Conservation (phyloP, 257 asterid species). For the Solanum habrochaites region DNA sequence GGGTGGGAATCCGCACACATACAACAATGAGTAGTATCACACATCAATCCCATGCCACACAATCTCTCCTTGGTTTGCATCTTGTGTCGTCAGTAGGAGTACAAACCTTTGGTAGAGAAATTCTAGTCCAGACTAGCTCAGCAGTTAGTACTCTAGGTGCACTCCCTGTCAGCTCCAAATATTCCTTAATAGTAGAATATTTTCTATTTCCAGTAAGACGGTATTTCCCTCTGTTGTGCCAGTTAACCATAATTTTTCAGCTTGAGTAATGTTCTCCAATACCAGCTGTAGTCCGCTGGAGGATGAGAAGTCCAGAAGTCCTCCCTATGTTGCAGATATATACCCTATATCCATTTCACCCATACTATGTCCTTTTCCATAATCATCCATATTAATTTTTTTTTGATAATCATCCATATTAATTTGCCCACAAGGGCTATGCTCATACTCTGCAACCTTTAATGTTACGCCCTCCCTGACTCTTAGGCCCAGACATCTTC, state of each 20-base stretch:
- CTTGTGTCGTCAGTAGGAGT: not conserved
- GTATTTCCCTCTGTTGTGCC: not conserved
- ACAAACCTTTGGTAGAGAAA: not conserved
- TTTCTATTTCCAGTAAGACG: not conserved
- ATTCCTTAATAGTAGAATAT: not conserved
- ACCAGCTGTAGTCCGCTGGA: not conserved
- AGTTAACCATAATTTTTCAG: not conserved
- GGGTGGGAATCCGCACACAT: not conserved
- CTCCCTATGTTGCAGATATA: not conserved
- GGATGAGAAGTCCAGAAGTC: not conserved
- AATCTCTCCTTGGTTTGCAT: not conserved
- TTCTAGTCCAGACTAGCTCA: not conserved
- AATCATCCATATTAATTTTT: not conserved
- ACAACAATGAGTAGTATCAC: not conserved
- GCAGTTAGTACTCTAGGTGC: not conserved
- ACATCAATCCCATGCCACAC: not conserved
- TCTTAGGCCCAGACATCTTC: not conserved
- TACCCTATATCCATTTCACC: not conserved
- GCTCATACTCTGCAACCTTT: not conserved
- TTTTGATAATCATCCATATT: not conserved
- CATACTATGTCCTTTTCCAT: not conserved
- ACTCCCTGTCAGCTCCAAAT: not conserved
- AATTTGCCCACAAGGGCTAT: not conserved
- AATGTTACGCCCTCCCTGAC: not conserved
- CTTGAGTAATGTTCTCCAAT: not conserved